These are phyloP conservation scores for Ogataea saltuana DNA, from an alignment of 805 yeast genomes.

Conservation along the genomic window DNA sequence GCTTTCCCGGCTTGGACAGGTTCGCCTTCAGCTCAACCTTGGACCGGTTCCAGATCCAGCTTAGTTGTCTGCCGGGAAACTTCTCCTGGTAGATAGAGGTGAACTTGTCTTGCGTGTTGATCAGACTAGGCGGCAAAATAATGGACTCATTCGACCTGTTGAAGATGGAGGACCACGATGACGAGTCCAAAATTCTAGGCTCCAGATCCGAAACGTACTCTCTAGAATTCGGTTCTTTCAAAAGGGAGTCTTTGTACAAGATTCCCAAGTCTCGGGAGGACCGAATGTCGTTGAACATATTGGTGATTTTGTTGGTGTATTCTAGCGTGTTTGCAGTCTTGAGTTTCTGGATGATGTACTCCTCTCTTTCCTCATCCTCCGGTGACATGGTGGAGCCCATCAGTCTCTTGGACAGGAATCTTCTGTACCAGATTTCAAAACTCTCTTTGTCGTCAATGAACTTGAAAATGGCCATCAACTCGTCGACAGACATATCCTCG, in stretches of 20 bases:
- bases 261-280: constrained; percentile 74
- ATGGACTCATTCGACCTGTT: constrained; percentile 42
- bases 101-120: constrained; percentile 63
- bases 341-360: constrained; percentile 76
- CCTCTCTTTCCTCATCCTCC: constrained; percentile 83
- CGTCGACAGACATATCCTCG: constrained; percentile 77
- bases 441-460: constrained; percentile 93
- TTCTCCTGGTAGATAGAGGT: constrained; percentile 67
- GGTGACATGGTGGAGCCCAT: constrained; percentile 75
- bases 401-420: constrained; percentile 83
- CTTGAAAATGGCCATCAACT: constrained; percentile 82
- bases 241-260: constrained; percentile 30
- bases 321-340: constrained; percentile 90
- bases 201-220: constrained; percentile 32
- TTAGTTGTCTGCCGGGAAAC: constrained; percentile 84
- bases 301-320: constrained; percentile 89
- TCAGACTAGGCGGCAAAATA: constrained; percentile 67
- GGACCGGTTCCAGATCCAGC: constrained; percentile 95
- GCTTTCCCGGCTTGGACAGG: constrained; percentile 74
- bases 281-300: constrained; percentile 94
- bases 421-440: constrained; percentile 89
- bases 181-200: constrained; percentile 35
- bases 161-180: constrained; percentile 36
- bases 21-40: constrained; percentile 90
- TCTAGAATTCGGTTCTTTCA: constrained; percentile 19